Evolutionary conservation across 2,329 filamentous ascomycete species (phyloP).

Genomic region (Epichloe uncinata): DNA sequence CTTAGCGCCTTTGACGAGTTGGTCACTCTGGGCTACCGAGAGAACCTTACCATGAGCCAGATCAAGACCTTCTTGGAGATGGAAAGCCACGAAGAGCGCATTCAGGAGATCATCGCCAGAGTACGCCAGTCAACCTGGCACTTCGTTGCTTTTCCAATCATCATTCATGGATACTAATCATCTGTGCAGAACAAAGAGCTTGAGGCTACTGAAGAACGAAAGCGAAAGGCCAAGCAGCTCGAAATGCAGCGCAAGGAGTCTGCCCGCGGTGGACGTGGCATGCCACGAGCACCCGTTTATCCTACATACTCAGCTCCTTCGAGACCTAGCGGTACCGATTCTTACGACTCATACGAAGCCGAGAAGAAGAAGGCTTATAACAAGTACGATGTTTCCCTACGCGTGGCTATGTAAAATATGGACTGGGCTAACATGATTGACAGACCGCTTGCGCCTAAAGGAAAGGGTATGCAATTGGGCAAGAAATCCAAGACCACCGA

Average conservation of each 20-base stretch:
- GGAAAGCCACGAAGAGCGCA: slow-evolving; percentile 97
- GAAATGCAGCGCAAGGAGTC: slow-evolving; percentile 98
- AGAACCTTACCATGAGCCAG: slow-evolving; percentile 91
- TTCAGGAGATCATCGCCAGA: slow-evolving; percentile 92
- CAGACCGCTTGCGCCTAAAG: slow-evolving; percentile 56
- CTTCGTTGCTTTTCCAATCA: background rate
- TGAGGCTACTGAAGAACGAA: slow-evolving; percentile 94
- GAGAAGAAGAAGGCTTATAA: slow-evolving; percentile 89
- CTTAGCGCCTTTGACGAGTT: slow-evolving; percentile 96
- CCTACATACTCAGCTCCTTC: slow-evolving; percentile 77
- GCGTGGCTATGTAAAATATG: background rate
- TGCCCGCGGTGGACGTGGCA: slow-evolving; percentile 56
- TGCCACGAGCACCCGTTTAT: slow-evolving; percentile 68
- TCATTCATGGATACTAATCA: slow-evolving; percentile 11
- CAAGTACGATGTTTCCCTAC: slow-evolving; percentile 44
- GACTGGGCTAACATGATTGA: background rate
- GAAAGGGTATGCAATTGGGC: slow-evolving; percentile 97
- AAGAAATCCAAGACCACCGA: slow-evolving; percentile 98
- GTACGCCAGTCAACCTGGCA: slow-evolving; percentile 31
- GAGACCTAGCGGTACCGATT: slow-evolving; percentile 60
- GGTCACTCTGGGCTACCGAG: slow-evolving; percentile 86
- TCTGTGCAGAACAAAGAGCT: slow-evolving; percentile 79
- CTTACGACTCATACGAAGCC: slow-evolving; percentile 88
- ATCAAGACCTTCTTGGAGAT: slow-evolving; percentile 99
- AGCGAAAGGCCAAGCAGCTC: slow-evolving; percentile 95